Base-by-base conservation (phyloP, 352 stramenopile species). In the Plasmopara muralis region DNA sequence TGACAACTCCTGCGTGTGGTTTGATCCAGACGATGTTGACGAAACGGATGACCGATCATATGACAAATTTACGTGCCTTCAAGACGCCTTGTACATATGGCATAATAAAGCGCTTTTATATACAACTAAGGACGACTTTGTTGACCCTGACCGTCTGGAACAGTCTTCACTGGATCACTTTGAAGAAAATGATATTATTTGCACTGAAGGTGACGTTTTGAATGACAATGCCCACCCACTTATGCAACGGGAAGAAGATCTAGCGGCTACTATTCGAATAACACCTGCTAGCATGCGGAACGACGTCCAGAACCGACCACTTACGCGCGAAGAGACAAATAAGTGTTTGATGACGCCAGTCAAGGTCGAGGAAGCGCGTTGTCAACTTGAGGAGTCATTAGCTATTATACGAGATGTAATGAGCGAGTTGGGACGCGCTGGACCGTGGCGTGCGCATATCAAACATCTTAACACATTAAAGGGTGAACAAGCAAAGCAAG, bases 21-120 rank as follows among this genome's bases (percentile, higher is more conserved):
- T 86, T 57, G 71, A 85, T 54, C 64, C 72, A 0, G 65, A 80
- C 34, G 53, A 66, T 35, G 62, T 75, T 16, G 68, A 83, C 12
- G 52, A 68, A 15, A 37, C 74, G 39, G 63, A 77, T 13, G 63
- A 70, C 20, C 53, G 74, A 43, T 87, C 77, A 6, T 90, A 90
- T 51, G 79, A 90, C 65, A 87, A 86, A 45, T 90, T 88, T 33
- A 90, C 80, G 10, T 90, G 80, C 55, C 64, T 90, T 9, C 80
- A 90, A 60, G 80, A 90, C 39, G 80, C 77, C 4, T 52, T 90
- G 33, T 73, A 70, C 15, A 72, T 88, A 46, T 90, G 80, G 80
- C 80, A 90, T 44, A 77, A 83, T 9, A 47, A 70, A 29, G 69
- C 57, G 3, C 51, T 90, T 30, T 39, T 76, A 41, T 90, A 90